A percentile compares a stretch with the other conserved stretches of the same genome.
Conservation (phyloP, 768 basidiomycete species). For the Boletus pseudo-olivaceus region DNA sequence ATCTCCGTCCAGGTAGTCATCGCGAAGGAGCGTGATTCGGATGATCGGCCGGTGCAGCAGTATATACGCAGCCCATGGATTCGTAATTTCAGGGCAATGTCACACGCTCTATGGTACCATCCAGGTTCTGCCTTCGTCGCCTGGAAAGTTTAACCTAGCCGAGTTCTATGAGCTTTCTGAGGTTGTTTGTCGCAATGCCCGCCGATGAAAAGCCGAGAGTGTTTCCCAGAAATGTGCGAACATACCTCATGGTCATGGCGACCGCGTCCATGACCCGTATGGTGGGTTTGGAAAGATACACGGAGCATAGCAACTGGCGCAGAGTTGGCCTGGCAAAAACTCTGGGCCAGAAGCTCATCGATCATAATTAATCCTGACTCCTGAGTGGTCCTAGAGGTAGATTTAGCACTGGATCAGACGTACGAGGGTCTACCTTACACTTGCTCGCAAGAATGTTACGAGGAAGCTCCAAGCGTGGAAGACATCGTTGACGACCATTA, state of each 20-base stretch:
- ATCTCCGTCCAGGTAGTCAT: slow-evolving; percentile 3
- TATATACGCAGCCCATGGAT: background rate
- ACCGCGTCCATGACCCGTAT: background rate
- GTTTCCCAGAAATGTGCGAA: background rate
- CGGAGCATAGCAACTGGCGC: background rate
- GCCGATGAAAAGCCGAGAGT: no score
- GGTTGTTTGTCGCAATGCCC: background rate
- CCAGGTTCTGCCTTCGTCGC: background rate
- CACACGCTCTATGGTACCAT: background rate
- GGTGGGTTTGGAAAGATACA: background rate
- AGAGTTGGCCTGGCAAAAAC: no score
- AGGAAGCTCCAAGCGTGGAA: background rate
- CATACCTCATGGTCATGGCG: background rate
- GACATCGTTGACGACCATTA: background rate
- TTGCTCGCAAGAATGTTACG: background rate
- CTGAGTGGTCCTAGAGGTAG: background rate
- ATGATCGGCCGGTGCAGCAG: background rate
- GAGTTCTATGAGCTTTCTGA: background rate
- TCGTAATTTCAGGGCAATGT: background rate
- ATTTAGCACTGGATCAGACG: background rate
- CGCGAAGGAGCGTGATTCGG: background rate
- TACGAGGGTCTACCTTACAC: background rate
- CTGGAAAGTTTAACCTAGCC: background rate
- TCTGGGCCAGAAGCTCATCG: background rate
- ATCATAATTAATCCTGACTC: background rate